Conservation (phyloP, 2,329 filamentous ascomycete species). For the Phaeosphaeria sp. region DNA sequence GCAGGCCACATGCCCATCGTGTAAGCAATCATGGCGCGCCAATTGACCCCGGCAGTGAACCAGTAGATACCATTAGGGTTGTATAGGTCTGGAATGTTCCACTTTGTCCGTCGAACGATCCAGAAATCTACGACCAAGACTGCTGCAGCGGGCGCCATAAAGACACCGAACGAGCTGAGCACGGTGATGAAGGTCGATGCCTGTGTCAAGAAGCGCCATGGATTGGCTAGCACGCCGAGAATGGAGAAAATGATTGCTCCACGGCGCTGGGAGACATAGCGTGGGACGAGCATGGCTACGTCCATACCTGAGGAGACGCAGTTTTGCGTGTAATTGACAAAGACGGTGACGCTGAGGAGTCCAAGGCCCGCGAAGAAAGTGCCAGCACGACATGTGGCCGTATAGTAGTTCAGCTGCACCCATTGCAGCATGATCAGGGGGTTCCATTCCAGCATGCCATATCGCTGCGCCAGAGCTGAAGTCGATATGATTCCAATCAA, state of each 20-base stretch:
- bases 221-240: constrained; percentile 24
- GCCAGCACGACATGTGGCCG: constrained; percentile 26
- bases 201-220: constrained; percentile 30
- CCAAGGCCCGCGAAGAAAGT: constrained; percentile 40
- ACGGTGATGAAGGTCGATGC: constrained; percentile 33
- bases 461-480: constrained; percentile 24
- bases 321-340: constrained; percentile 33
- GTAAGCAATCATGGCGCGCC: constrained; percentile 30
- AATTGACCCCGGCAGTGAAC: constrained; percentile 30
- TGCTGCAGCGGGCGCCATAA: constrained; percentile 29
- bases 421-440: constrained; percentile 28
- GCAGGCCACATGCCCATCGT: constrained; percentile 26
- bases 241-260: constrained; percentile 31
- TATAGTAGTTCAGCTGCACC: constrained; percentile 25
- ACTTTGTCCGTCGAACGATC: constrained; percentile 25
- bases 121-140: constrained; percentile 35
- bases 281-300: constrained; percentile 29
- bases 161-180: constrained; percentile 34
- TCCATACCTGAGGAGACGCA: constrained; percentile 37
- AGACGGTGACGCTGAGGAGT: constrained; percentile 29
- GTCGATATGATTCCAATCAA: constrained; percentile 24
- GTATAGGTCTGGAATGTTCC: constrained; percentile 35
- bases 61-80: constrained; percentile 26
- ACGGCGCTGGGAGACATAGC: constrained; percentile 26
- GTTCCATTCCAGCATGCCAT: constrained; percentile 30